Percentiles rank a stretch among this genome's conserved stretches.
phyloP scores from a whole-genome alignment of 257 asterid genomes.

The Striga asiatica region DNA sequence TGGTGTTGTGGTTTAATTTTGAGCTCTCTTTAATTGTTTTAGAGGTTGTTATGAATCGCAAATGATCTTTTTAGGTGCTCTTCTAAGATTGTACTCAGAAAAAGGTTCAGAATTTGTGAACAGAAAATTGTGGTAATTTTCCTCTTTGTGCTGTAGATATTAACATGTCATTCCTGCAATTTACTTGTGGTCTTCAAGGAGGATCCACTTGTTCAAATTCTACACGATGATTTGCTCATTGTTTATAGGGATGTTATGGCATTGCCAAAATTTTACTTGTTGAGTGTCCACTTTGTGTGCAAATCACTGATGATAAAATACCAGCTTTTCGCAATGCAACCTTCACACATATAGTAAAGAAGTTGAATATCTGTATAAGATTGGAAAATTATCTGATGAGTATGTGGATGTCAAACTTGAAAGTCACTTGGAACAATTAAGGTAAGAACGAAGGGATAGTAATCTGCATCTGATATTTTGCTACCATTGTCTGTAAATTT shows the following conservation, averaged over 20 bases:
- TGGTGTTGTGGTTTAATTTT: neutral
- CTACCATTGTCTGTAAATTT: slow-evolving; percentile 4
- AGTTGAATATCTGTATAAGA: neutral
- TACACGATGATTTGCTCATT: neutral
- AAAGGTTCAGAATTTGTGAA: neutral
- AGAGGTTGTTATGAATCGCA: neutral
- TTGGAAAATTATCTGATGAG: neutral
- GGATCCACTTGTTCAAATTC: neutral
- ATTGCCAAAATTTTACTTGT: neutral
- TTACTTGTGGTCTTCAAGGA: neutral
- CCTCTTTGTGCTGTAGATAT: neutral
- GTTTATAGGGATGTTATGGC: neutral
- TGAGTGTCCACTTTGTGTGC: neutral
- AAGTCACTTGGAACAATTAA: too few species aligned
- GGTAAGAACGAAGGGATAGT: neutral
- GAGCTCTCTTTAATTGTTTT: neutral
- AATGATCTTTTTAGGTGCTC: neutral
- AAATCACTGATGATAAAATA: neutral
- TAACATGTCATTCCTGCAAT: neutral
- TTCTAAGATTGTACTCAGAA: neutral
- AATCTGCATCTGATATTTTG: slow-evolving; percentile 3
- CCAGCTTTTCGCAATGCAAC: neutral
- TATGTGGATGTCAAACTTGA: slow-evolving; percentile 1
- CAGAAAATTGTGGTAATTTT: neutral
- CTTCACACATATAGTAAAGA: neutral